Conservation (phyloP, 164 flowering plant genomes). For the Vitis cinerea region DNA sequence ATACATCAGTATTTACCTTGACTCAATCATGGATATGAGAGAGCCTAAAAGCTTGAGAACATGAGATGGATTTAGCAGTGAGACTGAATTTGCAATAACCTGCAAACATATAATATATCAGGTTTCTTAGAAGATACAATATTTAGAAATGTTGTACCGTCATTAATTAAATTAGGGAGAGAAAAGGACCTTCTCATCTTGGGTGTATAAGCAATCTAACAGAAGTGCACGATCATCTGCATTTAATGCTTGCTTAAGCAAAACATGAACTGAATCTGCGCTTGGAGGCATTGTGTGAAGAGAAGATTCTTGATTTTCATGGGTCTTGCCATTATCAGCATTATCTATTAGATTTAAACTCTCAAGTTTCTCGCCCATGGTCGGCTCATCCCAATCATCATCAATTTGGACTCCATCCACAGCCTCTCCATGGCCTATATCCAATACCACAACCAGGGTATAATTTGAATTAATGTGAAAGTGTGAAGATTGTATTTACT, state of each 20-base stretch:
- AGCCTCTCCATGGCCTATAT: constrained; percentile 28
- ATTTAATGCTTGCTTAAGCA: constrained; percentile 86
- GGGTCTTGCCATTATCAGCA: constrained; percentile 11
- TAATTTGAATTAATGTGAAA: not conserved
- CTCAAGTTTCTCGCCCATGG: constrained; percentile 90
- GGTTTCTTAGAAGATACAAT: not conserved
- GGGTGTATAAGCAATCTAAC: constrained; percentile 75
- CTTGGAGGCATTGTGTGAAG: constrained; percentile 58
- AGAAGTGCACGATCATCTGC: constrained; percentile 85
- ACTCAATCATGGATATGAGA: constrained; percentile 60
- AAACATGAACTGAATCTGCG: constrained; percentile 86
- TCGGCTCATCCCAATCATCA: constrained; percentile 64
- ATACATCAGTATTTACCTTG: constrained; percentile 46
- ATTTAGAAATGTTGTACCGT: not conserved
- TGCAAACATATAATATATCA: constrained; percentile 26
- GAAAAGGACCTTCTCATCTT: constrained; percentile 69
- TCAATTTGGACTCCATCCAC: constrained; percentile 27
- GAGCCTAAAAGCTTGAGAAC: constrained; percentile 73
- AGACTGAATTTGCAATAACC: constrained; percentile 82
- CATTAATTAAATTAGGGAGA: not conserved
- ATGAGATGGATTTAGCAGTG: constrained; percentile 65
- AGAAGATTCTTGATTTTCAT: constrained; percentile 26
- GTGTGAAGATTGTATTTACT: not conserved
- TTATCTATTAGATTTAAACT: constrained; percentile 39
- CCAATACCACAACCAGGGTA: constrained; percentile 1